These are phyloP conservation scores for Clavispora vitiphila DNA, from an alignment of 805 yeast species.

Conservation along the genomic window DNA sequence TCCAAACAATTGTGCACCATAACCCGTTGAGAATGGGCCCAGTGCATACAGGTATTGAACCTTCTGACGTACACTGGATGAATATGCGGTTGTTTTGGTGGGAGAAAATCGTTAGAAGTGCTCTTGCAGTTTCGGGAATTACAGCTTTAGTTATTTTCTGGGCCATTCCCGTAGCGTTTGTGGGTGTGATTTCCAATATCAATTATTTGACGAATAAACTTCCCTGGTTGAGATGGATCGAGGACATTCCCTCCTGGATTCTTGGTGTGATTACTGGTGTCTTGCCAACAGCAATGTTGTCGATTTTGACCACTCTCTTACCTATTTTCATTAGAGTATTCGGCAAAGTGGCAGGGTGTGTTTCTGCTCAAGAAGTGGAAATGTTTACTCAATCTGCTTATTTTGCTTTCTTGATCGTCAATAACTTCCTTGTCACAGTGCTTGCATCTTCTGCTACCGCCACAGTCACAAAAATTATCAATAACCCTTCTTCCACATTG, in stretches of 20 bases:
- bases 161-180: conserved; percentile 77
- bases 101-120: conserved; percentile 57
- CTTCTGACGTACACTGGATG: conserved; percentile 61
- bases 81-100: conserved; percentile 78
- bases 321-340: conserved; percentile 61
- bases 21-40: conserved; percentile 61
- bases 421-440: conserved; percentile 67
- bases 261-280: conserved; percentile 65
- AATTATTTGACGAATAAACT: conserved; percentile 57
- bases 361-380: conserved; percentile 55
- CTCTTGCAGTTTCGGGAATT: conserved; percentile 50
- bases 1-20: conserved; percentile 59
- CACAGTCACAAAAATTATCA: conserved; percentile 56
- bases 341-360: conserved; percentile 57
- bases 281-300: conserved; percentile 61
- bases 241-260: conserved; percentile 47
- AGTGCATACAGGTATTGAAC: conserved; percentile 56
- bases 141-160: conserved; percentile 56
- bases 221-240: conserved; percentile 45
- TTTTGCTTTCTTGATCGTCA: conserved; percentile 66
- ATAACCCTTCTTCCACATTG: conserved; percentile 57
- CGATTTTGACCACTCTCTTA: conserved; percentile 59
- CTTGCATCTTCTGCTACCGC: conserved; percentile 69
- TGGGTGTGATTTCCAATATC: conserved; percentile 68
- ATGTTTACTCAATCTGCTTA: conserved; percentile 61